Conservation (phyloP, 2,329 filamentous ascomycete genomes). For the Thelonectria blattea region DNA sequence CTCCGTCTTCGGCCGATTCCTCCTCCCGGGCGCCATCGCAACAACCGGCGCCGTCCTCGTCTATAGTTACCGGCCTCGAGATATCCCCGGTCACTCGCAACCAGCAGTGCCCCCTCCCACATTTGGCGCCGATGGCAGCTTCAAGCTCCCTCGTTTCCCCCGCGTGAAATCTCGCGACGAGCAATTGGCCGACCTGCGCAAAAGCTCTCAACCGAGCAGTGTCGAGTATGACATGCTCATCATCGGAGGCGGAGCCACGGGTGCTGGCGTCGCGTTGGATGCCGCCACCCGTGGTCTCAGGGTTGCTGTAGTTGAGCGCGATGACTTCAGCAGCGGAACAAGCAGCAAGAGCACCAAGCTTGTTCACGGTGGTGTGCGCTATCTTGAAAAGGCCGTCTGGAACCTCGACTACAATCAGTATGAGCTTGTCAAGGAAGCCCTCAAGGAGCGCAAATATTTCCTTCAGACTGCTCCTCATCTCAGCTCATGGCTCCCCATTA, state of each 20-base stretch:
- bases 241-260: slow-evolving; percentile 75
- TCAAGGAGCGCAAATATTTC: slow-evolving; percentile 78
- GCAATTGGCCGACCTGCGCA: slow-evolving; percentile 67
- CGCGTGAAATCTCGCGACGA: slow-evolving; percentile 65
- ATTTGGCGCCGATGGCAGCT: slow-evolving; percentile 71
- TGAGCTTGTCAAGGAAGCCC: slow-evolving; percentile 72
- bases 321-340: slow-evolving; percentile 76
- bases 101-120: slow-evolving; percentile 74
- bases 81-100: slow-evolving; percentile 73
- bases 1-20: slow-evolving; percentile 47
- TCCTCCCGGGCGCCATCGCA: slow-evolving; percentile 50
- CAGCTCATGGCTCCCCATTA: slow-evolving; percentile 76
- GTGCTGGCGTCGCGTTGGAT: slow-evolving; percentile 73
- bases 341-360: slow-evolving; percentile 79
- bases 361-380: slow-evolving; percentile 77
- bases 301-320: slow-evolving; percentile 73
- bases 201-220: slow-evolving; percentile 38
- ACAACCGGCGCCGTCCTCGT: slow-evolving; percentile 53
- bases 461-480: slow-evolving; percentile 77
- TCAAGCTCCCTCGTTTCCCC: slow-evolving; percentile 71
- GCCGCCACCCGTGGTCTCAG: slow-evolving; percentile 73
- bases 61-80: slow-evolving; percentile 69
- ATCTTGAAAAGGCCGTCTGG: slow-evolving; percentile 78
- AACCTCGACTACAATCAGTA: slow-evolving; percentile 78
- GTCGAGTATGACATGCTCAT: slow-evolving; percentile 72